Base-by-base conservation (phyloP, 345 rosid species). In the Mallotus nudiflorus region DNA sequence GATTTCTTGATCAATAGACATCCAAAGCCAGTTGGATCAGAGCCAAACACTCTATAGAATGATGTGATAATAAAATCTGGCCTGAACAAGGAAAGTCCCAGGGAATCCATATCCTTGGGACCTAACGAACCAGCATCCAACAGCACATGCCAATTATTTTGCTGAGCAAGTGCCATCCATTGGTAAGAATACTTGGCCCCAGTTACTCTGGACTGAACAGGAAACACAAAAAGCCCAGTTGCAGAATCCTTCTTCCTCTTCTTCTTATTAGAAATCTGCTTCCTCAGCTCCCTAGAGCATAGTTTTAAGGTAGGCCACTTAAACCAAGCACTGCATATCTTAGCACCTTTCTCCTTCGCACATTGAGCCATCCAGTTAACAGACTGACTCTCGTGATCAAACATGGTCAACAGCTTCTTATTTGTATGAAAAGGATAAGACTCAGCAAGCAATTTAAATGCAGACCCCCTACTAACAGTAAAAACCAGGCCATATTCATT, bases 111-210 rank as follows among this genome's bases (percentile, higher is more conserved):
- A 73, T 96, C 99, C 74, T 96, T 96, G 54, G 99, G 99, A 77
- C 99, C 99, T 62, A 96, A 82, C 31, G 99, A 87, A 3, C 99
- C 99, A 39, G 99, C 99, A 72, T 96, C 99, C 80, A 96, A 97
- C 79, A 92, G 82, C 66, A 96, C 99, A 68, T 96, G 99, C 99
- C 99, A 96, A 68, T 88, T 83, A 76, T 96, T 96, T 78, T 92
- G 99, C 80, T 96, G 99, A 72, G 99, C 99, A 63, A 92, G 74
- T 7, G 98, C 93, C 99, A 96, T 96, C 99, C 99, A 96, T 63
- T 96, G 99, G 77, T 96, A 96, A 0, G 99, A 96, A 78, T 96
- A 96, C 82, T 96, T 96, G 1, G 97, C 90, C 14, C 99, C 99
- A 0, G 97, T 88, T 51, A 96, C 99, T 73, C 99, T 87, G 25